These are phyloP conservation scores for Protomyces inundatus DNA, from an alignment of 1,139 yeast species.

Conservation along the genomic window DNA sequence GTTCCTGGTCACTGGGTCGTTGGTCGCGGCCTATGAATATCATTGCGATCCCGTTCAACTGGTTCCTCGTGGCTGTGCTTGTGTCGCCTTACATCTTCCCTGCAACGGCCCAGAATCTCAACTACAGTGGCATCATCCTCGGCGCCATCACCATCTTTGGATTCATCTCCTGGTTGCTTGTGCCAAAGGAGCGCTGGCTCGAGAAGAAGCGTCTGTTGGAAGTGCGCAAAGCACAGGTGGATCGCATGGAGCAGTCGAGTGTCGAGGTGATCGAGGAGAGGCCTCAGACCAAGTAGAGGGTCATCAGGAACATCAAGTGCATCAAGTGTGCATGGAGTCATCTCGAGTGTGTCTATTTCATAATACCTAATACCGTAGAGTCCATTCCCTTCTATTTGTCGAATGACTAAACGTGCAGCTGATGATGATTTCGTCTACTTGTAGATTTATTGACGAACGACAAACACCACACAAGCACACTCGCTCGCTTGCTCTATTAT, in stretches of 20 bases:
- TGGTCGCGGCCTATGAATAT: constrained; percentile 34
- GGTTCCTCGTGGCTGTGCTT: constrained; percentile 57
- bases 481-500: neutral
- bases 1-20: constrained; percentile 33
- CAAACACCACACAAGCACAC: neutral
- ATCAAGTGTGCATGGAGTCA: too few relatives aligned
- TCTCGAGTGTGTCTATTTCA: too few relatives aligned
- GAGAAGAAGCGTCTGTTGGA: constrained; percentile 23
- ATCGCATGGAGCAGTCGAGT: neutral
- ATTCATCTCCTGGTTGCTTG: constrained; percentile 50
- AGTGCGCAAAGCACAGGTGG: constrained; percentile 9
- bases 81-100: constrained; percentile 66
- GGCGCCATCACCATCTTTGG: constrained; percentile 53
- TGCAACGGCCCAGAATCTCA: constrained; percentile 58
- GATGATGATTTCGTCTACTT: too few relatives aligned
- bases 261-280: neutral
- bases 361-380: too few relatives aligned
- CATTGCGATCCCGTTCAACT: constrained; percentile 54
- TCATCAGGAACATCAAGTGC: too few relatives aligned
- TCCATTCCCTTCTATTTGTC: too few relatives aligned
- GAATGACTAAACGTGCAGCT: too few relatives aligned
- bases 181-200: constrained; percentile 35
- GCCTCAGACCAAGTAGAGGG: too few relatives aligned
- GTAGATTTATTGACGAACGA: too few relatives aligned
- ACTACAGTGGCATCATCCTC: constrained; percentile 64